Base-by-base conservation (phyloP, 805 yeast genomes). In the Henningerozyma blattae region DNA sequence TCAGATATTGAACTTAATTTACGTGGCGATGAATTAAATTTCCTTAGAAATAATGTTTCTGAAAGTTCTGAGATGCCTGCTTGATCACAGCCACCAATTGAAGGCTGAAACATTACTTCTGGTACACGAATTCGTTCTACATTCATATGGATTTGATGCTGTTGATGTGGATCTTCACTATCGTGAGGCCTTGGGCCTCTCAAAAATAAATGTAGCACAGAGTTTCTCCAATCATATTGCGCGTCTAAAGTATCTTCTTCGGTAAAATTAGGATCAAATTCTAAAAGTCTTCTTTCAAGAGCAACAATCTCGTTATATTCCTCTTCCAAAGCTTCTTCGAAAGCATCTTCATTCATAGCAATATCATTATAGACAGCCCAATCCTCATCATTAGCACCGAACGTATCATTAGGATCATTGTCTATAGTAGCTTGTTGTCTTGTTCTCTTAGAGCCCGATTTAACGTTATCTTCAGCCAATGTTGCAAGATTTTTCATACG, bases 341-440 rank as follows among this genome's bases (percentile, higher is more conserved):
- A 47, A 4, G 53, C 56, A 44, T 86, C 83, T 18, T 77, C 78
- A 14, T 67, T 77, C 41, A 70, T 73, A 15, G 84, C 72, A 36
- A 86, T 80, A 49, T 84, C 91, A 46, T 91, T 70, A 53, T 89
- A 89, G 14, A 85, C 77, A 16, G 80, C 74, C 96, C 96, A 89
- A 56, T 91, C 98, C 36, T 82, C 94, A 52, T 89, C 97, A 48
- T 85, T 77, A 2, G 95, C 87, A 36, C 96, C 97, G 58, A 89
- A 87, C 0, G 87, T 83, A 57, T 89, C 97, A 47, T 76, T 84
- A 13, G 93, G 94, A 54, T 85, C 96, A 44, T 83, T 84, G 48
- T 84, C 95, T 22, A 82, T 78, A 1, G 86, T 74, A 1, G 77
- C 72, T 44, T 69, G 72, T 5, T 65, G 70, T 47, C 79, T 65